Percentiles rank a stretch among this genome's conserved stretches.
Evolutionary conservation across 163 green algal species (phyloP).

Genomic region (Scenedesmus sp.): DNA sequence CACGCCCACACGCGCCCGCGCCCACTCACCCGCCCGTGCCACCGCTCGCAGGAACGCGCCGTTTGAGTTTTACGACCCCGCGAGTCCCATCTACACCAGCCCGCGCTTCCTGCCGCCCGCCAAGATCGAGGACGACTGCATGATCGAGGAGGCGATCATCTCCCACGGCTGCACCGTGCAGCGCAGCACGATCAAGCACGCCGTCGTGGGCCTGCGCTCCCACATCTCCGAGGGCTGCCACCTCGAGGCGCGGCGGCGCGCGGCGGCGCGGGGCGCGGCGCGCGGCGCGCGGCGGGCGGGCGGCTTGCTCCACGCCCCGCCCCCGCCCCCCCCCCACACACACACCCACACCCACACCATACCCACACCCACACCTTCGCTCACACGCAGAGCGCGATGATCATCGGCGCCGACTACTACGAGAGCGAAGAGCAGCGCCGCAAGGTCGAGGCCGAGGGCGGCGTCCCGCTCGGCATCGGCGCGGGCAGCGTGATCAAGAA

Average conservation of each 20-base stretch:
- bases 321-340: no score
- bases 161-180: constrained; percentile 68
- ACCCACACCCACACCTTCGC: no score
- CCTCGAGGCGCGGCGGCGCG: constrained; percentile 59
- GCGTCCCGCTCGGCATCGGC: constrained; percentile 76
- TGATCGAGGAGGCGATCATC: constrained; percentile 78
- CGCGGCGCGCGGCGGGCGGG: no score
- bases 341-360: no score
- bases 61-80: constrained; percentile 96
- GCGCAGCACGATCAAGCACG: constrained; percentile 75
- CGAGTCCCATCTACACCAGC: constrained; percentile 99
- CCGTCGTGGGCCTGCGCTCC: constrained; percentile 93
- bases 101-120: constrained; percentile 96
- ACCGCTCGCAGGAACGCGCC: constrained; percentile 52
- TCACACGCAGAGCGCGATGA: constrained; percentile 66
- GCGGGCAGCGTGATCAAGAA: constrained; percentile 73
- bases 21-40: no score
- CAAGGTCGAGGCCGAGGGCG: constrained; percentile 53
- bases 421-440: constrained; percentile 78
- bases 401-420: constrained; percentile 98
- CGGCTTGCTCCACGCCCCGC: no score
- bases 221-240: constrained; percentile 81
- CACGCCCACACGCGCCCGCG: no score
- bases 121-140: constrained; percentile 77
- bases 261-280: no score